Evolutionary conservation across 108 stramenopile species (phyloP).

Genomic region (Discostella stelligeroides): DNA sequence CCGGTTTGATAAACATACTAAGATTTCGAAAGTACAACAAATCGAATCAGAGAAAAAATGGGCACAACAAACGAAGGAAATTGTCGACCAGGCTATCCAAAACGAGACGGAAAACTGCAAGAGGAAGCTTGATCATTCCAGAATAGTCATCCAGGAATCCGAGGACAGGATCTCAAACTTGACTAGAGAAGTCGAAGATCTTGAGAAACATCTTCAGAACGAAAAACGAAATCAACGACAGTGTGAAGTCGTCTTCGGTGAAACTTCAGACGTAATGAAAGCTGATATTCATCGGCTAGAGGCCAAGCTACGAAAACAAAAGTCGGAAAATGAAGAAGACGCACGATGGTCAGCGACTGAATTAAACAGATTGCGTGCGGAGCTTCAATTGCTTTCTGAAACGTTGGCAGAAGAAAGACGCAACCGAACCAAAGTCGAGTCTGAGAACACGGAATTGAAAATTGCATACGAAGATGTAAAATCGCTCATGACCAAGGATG

Average conservation of each 20-base stretch:
- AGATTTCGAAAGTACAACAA: constrained; percentile 1
- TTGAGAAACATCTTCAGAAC: constrained; percentile 19
- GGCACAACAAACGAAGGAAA: constrained; percentile 19
- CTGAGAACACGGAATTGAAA: no score
- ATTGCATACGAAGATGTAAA: constrained; percentile 10
- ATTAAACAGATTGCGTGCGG: constrained; percentile 17
- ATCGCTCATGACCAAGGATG: background rate
- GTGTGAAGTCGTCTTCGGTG: background rate
- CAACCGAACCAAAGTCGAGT: background rate
- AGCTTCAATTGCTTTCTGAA: constrained; percentile 5
- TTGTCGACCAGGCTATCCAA: constrained; percentile 18
- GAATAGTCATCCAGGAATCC: background rate
- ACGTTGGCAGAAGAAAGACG: constrained; percentile 6
- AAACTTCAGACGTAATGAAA: constrained; percentile 8
- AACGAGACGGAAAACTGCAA: constrained; percentile 18
- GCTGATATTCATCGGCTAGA: constrained; percentile 6
- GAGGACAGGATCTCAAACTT: constrained; percentile 14
- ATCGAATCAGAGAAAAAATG: constrained; percentile 25
- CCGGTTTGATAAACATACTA: background rate
- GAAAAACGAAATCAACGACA: background rate
- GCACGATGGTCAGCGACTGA: constrained; percentile 1
- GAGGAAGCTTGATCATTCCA: background rate
- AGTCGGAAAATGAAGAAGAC: background rate
- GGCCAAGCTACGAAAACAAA: constrained; percentile 2
- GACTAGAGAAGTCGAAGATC: background rate